A percentile compares a stretch with the other conserved stretches of the same genome.
These are phyloP conservation scores for Xylaria digitata DNA, from an alignment of 2,329 filamentous ascomycete species.

Conservation along the genomic window DNA sequence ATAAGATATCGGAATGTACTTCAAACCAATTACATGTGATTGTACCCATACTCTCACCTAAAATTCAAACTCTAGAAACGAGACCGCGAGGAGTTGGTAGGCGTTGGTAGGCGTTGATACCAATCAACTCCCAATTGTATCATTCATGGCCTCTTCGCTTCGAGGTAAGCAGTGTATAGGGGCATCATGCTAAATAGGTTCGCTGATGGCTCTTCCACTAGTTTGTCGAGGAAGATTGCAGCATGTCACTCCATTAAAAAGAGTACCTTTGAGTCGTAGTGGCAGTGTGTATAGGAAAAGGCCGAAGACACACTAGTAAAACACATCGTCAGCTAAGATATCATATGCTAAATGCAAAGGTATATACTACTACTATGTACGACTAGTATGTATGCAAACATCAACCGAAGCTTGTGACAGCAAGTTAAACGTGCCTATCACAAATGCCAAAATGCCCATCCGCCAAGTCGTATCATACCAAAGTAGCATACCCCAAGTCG, in stretches of 20 bases:
- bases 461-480: background rate
- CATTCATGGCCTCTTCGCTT: background rate
- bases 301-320: background rate
- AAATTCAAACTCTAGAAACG: background rate
- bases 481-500: background rate
- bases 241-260: background rate
- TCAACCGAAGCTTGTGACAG: constrained; percentile 19
- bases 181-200: background rate
- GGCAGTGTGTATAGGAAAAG: background rate
- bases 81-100: background rate
- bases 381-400: background rate
- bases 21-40: background rate
- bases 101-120: background rate
- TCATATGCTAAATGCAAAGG: constrained; percentile 16
- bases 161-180: no score
- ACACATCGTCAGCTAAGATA: background rate
- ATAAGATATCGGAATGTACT: background rate
- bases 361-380: no score
- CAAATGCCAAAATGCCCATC: background rate
- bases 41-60: background rate
- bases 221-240: no score
- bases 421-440: background rate
- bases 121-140: background rate
- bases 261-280: no score
- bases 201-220: no score